Conservation (phyloP, 202 grass and related monocot genomes). For the Schoenoplectus tabernaemontani region DNA sequence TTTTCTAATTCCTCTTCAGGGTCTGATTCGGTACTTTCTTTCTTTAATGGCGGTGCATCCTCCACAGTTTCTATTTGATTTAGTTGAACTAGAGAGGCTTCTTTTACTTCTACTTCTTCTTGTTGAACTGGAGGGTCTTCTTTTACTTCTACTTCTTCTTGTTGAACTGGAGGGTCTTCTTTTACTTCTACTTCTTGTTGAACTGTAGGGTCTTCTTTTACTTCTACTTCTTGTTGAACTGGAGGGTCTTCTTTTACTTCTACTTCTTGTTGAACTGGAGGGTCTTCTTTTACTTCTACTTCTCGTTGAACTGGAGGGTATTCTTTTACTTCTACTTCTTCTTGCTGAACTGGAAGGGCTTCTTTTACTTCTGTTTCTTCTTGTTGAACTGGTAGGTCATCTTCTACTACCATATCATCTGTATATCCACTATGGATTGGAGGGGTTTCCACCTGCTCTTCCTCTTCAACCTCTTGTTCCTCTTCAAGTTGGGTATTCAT, state of each 20-base stretch:
- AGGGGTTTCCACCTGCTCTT: conserved; percentile 25
- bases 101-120: conserved; percentile 14
- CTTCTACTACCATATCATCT: conserved; percentile 18
- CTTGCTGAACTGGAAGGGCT: conserved; percentile 18
- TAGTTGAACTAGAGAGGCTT: conserved; percentile 23
- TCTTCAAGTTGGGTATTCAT: conserved; percentile 19
- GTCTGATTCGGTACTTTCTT: conserved; percentile 6
- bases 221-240: conserved; percentile 13
- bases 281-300: conserved; percentile 23
- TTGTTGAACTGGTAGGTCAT: conserved; percentile 25
- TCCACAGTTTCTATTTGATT: not conserved
- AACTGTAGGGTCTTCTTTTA: conserved; percentile 14
- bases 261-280: conserved; percentile 22
- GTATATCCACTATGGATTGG: conserved; percentile 5
- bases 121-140: conserved; percentile 23
- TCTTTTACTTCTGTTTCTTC: not conserved
- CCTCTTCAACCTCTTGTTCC: conserved; percentile 16
- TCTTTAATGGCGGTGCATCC: not conserved
- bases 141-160: conserved; percentile 17
- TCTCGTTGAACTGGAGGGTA: conserved; percentile 15
- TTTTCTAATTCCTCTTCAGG: conserved; percentile 11
- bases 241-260: conserved; percentile 21
- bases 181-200: conserved; percentile 25
- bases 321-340: conserved; percentile 16
- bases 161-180: conserved; percentile 24